Conservation (phyloP, 148 eudicot genomes). For the Vaccinium darrowii region DNA sequence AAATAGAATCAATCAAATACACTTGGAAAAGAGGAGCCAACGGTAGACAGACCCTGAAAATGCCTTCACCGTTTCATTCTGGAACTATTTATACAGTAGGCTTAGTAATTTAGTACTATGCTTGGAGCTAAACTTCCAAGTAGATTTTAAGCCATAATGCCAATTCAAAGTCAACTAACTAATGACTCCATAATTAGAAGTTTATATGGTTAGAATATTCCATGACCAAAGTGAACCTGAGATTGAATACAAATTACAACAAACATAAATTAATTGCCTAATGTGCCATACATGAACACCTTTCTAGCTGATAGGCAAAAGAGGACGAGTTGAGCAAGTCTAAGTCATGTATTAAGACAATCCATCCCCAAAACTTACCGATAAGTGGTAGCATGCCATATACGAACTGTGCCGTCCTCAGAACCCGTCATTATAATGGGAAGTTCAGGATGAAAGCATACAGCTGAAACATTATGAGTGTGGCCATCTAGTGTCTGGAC, state of each 20-base stretch:
- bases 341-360: not conserved
- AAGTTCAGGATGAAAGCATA: slow-evolving; percentile 88
- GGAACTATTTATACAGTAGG: not conserved
- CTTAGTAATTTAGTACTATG: not conserved
- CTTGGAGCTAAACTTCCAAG: not conserved
- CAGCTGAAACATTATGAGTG: slow-evolving; percentile 87
- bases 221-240: not conserved
- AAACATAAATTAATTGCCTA: not conserved
- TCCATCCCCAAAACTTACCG: slow-evolving; percentile 37
- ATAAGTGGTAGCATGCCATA: slow-evolving; percentile 90
- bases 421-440: slow-evolving; percentile 93
- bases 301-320: not conserved
- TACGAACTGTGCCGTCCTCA: slow-evolving; percentile 87
- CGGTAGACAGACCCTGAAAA: not conserved
- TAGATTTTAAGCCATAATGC: not conserved
- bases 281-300: not conserved
- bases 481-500: slow-evolving; percentile 94
- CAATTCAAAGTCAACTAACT: not conserved
- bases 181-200: not conserved
- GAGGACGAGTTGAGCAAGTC: not conserved
- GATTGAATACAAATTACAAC: not conserved
- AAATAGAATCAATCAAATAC: not conserved
- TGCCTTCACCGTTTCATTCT: not conserved
- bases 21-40: not conserved
- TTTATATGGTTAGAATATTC: not conserved